These are phyloP conservation scores for Paramecium sexaurelia DNA, from an alignment of 73 alveolate species.

Conservation along the genomic window DNA sequence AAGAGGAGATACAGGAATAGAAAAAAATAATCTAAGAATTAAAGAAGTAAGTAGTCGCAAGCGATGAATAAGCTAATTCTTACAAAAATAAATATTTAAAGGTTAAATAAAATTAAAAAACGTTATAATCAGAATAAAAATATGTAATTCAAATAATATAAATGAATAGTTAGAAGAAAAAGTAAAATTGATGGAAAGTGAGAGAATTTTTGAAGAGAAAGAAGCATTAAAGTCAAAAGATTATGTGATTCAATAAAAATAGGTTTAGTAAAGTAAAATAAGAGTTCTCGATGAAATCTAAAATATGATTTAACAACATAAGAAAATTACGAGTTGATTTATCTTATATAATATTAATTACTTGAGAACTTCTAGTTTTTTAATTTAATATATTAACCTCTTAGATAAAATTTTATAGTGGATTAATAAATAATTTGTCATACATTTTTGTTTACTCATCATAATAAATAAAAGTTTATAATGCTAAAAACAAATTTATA, in stretches of 20 bases:
- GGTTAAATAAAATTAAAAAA: background rate
- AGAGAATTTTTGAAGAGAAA: slow-evolving; percentile 31
- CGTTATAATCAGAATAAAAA: background rate
- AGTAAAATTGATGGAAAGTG: slow-evolving; percentile 31
- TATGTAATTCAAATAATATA: background rate
- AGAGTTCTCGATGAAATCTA: slow-evolving; percentile 47
- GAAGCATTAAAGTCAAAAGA: slow-evolving; percentile 38
- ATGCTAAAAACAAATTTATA: too few relatives aligned
- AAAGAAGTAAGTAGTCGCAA: background rate
- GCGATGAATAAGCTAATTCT: background rate
- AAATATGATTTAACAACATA: slow-evolving; percentile 45
- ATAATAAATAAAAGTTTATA: too few relatives aligned
- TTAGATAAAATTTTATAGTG: too few relatives aligned
- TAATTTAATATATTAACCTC: too few relatives aligned
- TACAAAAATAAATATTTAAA: slow-evolving; percentile 16
- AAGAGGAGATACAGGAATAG: background rate
- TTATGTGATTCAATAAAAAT: background rate
- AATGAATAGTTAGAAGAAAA: background rate
- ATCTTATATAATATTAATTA: background rate
- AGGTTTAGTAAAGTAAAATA: slow-evolving; percentile 4
- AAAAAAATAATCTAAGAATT: background rate
- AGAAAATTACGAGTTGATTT: background rate
- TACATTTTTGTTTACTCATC: too few relatives aligned
- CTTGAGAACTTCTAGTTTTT: too few relatives aligned
- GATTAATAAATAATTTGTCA: too few relatives aligned